Base-by-base conservation (phyloP, 768 basidiomycete species). In the Rickenella mellea region DNA sequence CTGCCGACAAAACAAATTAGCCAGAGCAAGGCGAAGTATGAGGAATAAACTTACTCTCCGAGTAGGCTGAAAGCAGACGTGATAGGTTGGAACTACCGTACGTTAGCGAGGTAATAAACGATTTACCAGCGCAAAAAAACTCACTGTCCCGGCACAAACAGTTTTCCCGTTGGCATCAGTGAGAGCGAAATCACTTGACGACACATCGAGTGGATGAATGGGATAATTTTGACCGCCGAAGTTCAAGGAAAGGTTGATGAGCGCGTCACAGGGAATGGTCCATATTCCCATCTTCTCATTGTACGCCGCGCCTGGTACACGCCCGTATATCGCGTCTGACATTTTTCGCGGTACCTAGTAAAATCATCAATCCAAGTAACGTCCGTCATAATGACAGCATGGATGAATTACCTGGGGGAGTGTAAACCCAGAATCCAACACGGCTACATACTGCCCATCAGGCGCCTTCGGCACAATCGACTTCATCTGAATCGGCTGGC, bases 361-460 rank as follows among this genome's bases (percentile, higher is more conserved):
- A 2, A 39, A 28, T 6, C 40, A n/a, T 39, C 49, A 44, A 44
- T 29, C 46, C 45, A 38, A 40, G 38, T 51, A 29, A 27, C 49
- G 22, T 21, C 42, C 15, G 47, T 30, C 14, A 3, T 9, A 15
- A 37, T 35, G 15, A 2, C 9, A n/a, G 24, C 55, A 64, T 35
- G 54, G 74, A 74, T 62, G 48, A 39, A 78, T 67, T 28, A 83
- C 67, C 53, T 83, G 82, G 10, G 79, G 71, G 2, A 83, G 62
- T 0, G 79, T 69, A 55, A 80, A 84, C 0, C 84, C 83, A 4
- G 79, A 77, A 53, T 87, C 84, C 24, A 85, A 61, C 3, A 86
- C 65, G 4, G 72, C 73, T 1, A 78, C 80, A 6, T 74, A 61
- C 48, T 76, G 76, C 10, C 53, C 53, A 21, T 30, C 25, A 2